These are phyloP conservation scores for Ceratobasidium sp. DNA, from an alignment of 1,284 basidiomycete genomes.

Conservation along the genomic window DNA sequence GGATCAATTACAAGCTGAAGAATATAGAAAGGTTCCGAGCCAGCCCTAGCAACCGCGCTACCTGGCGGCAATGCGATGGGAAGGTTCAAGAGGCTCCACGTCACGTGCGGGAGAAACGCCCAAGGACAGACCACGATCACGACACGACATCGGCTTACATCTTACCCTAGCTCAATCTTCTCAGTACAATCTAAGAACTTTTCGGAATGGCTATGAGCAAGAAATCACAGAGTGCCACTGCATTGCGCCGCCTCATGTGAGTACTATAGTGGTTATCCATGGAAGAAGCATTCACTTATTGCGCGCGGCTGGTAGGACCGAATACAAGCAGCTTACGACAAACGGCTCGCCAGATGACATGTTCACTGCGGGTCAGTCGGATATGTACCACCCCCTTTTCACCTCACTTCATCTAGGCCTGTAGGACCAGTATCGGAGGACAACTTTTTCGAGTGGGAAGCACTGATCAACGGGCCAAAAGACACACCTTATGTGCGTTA, in stretches of 20 bases:
- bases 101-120: conserved; percentile 14
- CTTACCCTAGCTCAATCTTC: background rate
- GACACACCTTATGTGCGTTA: conserved; percentile 88
- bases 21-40: background rate
- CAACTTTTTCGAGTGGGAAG: conserved; percentile 99
- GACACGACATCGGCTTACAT: background rate
- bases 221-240: conserved; percentile 59
- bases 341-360: conserved; percentile 85
- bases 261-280: background rate
- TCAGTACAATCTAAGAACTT: background rate
- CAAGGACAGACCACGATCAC: conserved; percentile 1
- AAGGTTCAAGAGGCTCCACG: background rate
- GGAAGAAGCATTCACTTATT: background rate
- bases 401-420: conserved; percentile 11
- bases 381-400: conserved; percentile 40
- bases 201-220: conserved; percentile 38
- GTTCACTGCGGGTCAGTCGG: conserved; percentile 87
- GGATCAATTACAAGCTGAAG: too few species aligned
- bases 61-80: conserved; percentile 10
- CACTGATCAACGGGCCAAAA: conserved; percentile 93
- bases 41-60: background rate
- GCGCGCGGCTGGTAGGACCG: conserved; percentile 56
- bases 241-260: conserved; percentile 77
- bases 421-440: conserved; percentile 88
- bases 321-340: conserved; percentile 86